Evolutionary conservation across 1,284 basidiomycete genomes (phyloP), one percentile per base, ranked within the genome.

Genomic region (Ganoderma multipileum): DNA sequence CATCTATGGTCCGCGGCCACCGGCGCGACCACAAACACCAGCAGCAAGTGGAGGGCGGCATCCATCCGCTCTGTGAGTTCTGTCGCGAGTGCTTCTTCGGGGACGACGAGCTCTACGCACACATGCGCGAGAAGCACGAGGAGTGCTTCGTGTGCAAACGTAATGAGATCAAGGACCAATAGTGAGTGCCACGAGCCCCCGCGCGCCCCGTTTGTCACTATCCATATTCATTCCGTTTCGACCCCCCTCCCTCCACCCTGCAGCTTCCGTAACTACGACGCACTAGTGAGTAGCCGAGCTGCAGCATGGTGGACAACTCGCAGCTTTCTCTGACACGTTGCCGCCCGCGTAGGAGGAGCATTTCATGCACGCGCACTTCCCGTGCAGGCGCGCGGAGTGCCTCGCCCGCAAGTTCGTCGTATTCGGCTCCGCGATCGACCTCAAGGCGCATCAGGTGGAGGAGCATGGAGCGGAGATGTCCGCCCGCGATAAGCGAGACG

Each of bases 91-190:
- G 93, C 74, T 97, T 94, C 85, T 98, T 97, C 79, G 85, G 91
- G 38, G 92, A 93, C 68, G 97, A 99, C 76, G 96, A 97, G 77
- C 82, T 99, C n/a, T 98, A 92, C 79, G 84, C 91, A 47, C 98
- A 99, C 81, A 96, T 98, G 92, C 89, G 97, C 58, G 93, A 97
- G 77, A 85, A 84, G 60, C 97, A 99, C 82, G 97, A 99, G 79
- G 97, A 99, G 77, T 99, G 98, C 79, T 98, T 98, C 76, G 83
- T 99, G 38, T 99, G 98, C 81, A 95, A 95, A 78, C 85, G 91
- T 44, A 87, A 91, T 66, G 95, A 92, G 5, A 78, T 95, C 58
- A 84, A 87, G 70, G 90, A 96, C 79, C 91, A 96, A 82, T 96
- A 97, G 94, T 97, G 78, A 79, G 93, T 89, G 3, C 41, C 52